Evolutionary conservation across 345 rosid species (phyloP).

Genomic region (Eucalyptus dawsonii): DNA sequence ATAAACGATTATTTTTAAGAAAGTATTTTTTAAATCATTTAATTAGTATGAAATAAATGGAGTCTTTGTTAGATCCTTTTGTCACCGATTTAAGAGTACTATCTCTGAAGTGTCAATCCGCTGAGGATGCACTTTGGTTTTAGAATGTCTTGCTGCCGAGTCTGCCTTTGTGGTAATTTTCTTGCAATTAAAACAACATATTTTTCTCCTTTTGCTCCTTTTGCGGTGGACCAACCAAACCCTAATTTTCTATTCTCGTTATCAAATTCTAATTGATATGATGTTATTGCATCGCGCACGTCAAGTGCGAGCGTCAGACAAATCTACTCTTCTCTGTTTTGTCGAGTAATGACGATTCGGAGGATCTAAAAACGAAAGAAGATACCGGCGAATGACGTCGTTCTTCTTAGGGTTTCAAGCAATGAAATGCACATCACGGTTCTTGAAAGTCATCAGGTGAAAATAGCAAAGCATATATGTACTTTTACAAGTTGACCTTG

Average conservation of each 20-base stretch:
- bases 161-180: background rate
- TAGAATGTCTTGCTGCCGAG: background rate
- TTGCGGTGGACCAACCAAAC: background rate
- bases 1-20: accelerated
- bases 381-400: background rate
- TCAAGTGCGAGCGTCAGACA: background rate
- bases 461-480: background rate
- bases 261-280: background rate
- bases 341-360: background rate
- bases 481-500: background rate
- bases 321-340: background rate
- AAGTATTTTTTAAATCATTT: background rate
- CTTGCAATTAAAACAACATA: background rate
- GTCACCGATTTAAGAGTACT: background rate
- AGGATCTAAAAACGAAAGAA: background rate
- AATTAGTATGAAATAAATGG: accelerated
- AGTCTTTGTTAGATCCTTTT: background rate
- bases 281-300: background rate
- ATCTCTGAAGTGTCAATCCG: background rate
- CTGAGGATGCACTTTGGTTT: background rate
- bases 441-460: background rate
- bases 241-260: background rate
- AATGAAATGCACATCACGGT: background rate
- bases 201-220: background rate
- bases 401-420: background rate